A percentile compares a stretch with the other conserved stretches of the same genome.
Conservation (phyloP, 163 green algal genomes). For the Chloromonas sp. region DNA sequence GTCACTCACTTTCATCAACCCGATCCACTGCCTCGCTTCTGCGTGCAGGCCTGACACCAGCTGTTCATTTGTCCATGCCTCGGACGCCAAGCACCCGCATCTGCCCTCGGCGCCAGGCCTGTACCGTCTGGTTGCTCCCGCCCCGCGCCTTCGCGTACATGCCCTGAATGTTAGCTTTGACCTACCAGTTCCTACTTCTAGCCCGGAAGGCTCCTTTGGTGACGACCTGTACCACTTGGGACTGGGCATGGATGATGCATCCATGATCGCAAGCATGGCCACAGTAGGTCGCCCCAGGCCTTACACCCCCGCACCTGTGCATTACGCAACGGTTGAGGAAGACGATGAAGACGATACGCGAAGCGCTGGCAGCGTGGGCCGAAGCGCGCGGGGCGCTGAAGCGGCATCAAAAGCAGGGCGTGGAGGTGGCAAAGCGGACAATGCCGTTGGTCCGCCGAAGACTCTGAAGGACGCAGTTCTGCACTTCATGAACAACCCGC, state of each 20-base stretch:
- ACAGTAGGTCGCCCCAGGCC: neutral
- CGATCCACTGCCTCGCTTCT: neutral
- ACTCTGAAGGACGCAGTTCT: conserved; percentile 52
- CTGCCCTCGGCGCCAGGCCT: conserved; percentile 29
- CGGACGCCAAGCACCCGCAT: conserved; percentile 26
- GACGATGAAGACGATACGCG: neutral
- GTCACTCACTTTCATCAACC: too few species aligned
- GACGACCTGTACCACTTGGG: neutral
- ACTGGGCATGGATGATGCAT: neutral
- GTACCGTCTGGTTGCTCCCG: conserved; percentile 17
- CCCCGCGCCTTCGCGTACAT: neutral
- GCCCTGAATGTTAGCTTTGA: neutral
- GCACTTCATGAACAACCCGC: conserved; percentile 74
- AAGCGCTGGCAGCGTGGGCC: neutral
- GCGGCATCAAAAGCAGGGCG: neutral
- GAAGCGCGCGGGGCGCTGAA: neutral
- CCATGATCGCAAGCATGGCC: neutral
- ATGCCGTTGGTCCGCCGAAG: neutral
- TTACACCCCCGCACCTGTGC: neutral
- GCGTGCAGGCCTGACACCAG: neutral
- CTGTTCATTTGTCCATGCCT: conserved; percentile 4
- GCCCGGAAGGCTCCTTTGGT: neutral
- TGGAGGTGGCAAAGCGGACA: neutral
- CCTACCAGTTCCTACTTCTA: neutral
- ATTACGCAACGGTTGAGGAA: too few species aligned